Evolutionary conservation across 2,329 filamentous ascomycete species (phyloP), one percentile per base, ranked within the genome.

Genomic region (Diaporthe australafricana): DNA sequence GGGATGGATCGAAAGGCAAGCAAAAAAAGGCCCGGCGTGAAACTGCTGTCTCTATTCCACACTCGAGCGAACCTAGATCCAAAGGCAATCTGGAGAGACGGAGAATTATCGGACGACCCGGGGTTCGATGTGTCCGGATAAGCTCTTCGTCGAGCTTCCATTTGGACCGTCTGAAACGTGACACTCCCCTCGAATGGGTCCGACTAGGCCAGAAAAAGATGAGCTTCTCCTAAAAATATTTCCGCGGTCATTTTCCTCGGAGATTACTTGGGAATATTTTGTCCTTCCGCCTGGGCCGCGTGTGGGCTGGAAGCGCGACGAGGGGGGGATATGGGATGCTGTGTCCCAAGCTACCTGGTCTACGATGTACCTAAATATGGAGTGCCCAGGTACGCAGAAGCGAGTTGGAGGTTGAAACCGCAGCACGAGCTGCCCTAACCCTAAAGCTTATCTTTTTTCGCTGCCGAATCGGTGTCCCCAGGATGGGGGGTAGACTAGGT

Each of bases 11-110:
- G 55, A 27, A 40, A 42, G 35, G 22, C n/a, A n/a, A n/a, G n/a
- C n/a, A n/a, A n/a, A 8, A 60, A 27, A 60, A 22, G 55, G 35
- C 17, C 55, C 55, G 55, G 38, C n/a, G 12, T 63, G 57, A 63
- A 63, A 63, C 57, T 40, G 42, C 9, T 48, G 30, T 65, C 60
- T 65, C 4, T 63, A 38, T 48, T 38, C 60, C 42, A 50, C 60
- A 65, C 45, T 35, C 20, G 27, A 25, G 60, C 17, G 42, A 38
- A 25, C 48, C 60, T 65, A 25, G 60, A 65, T 25, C n/a, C 60
- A 65, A 50, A 65, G 45, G 60, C 45, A 50, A 65, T 65, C 60
- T 65, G 60, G 45, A 50, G 60, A 20, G 45, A 65, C 45, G 60
- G 60, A 45, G 60, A 50, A 65, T 42, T n/a, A 50, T 65, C 60